Percentiles rank a stretch among this genome's conserved stretches.
Conservation (phyloP, 768 basidiomycete genomes). For the Dentipellis sp. region DNA sequence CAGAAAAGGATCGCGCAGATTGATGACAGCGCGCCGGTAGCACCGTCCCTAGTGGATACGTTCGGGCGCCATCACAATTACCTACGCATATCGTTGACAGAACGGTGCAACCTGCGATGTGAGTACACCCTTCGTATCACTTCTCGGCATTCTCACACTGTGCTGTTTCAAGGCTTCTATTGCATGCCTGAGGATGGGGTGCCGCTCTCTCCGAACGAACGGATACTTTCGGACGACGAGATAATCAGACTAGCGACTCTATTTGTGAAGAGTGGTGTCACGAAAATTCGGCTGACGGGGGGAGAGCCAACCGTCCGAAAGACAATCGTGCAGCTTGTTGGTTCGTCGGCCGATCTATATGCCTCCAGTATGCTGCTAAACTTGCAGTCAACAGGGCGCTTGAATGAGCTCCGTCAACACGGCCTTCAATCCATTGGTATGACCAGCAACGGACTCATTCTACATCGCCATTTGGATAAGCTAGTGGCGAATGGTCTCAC, state of each 20-base stretch:
- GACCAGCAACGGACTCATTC: conserved; percentile 76
- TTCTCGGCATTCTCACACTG: background rate
- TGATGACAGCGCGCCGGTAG: background rate
- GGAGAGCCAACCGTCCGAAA: conserved; percentile 84
- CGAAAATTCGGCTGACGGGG: conserved; percentile 81
- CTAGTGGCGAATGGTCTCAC: conserved; percentile 67
- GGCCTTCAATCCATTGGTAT: conserved; percentile 74
- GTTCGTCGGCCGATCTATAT: conserved; percentile 25
- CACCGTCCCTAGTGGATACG: background rate
- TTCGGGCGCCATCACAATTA: conserved; percentile 4
- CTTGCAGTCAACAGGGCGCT: conserved; percentile 31
- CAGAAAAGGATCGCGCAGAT: background rate
- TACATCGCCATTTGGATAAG: conserved; percentile 63
- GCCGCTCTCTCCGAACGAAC: conserved; percentile 56
- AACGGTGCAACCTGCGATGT: conserved; percentile 4
- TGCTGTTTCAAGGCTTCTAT: conserved; percentile 58
- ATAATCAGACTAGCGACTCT: conserved; percentile 62
- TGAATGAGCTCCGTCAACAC: conserved; percentile 49
- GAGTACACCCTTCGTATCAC: background rate
- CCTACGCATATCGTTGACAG: conserved; percentile 2
- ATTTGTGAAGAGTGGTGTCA: conserved; percentile 77
- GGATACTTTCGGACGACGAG: conserved; percentile 71
- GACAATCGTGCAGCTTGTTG: conserved; percentile 59
- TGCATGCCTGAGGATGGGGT: conserved; percentile 85
- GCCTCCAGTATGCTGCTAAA: too few relatives aligned